Percentiles rank a stretch among this genome's conserved stretches.
phyloP scores from a whole-genome alignment of 73 alveolate genomes.

The Tetrahymena malaccensis region DNA sequence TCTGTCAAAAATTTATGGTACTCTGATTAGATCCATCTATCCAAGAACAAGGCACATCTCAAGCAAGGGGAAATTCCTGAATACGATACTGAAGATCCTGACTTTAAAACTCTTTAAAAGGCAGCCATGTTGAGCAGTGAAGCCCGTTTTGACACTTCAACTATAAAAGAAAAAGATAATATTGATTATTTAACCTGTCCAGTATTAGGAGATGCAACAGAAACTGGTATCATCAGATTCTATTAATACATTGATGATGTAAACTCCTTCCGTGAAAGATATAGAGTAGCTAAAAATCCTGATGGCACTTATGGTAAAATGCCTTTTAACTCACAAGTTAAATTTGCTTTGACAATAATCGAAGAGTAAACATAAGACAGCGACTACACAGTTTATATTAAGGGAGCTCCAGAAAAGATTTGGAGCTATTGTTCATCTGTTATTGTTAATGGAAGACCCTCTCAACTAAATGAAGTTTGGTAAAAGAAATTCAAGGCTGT shows the following conservation, averaged over 20 bases:
- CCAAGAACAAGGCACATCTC: constrained; percentile 62
- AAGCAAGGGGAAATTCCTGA: constrained; percentile 27
- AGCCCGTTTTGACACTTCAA: not conserved
- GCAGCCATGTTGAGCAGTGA: not conserved
- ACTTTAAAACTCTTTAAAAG: not conserved
- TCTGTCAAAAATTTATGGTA: constrained; percentile 75
- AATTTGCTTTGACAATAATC: constrained; percentile 14
- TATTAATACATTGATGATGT: constrained; percentile 65
- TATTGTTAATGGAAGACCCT: not conserved
- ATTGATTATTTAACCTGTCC: constrained; percentile 3
- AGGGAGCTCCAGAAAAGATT: constrained; percentile 38
- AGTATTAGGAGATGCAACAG: constrained; percentile 84
- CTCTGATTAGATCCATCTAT: constrained; percentile 70
- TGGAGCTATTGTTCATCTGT: constrained; percentile 19
- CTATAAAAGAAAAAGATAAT: not conserved
- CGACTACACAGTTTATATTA: constrained; percentile 6
- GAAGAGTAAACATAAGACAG: constrained; percentile 19
- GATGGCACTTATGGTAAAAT: constrained; percentile 33
- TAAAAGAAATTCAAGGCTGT: not conserved
- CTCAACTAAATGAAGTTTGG: not conserved
- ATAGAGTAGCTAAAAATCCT: constrained; percentile 11
- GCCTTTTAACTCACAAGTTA: constrained; percentile 30
- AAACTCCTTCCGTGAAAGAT: constrained; percentile 38
- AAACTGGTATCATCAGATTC: constrained; percentile 84
- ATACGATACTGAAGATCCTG: not conserved